Evolutionary conservation across 1,139 yeast genomes (phyloP).

Genomic region (Hyphopichia buzzinii): DNA sequence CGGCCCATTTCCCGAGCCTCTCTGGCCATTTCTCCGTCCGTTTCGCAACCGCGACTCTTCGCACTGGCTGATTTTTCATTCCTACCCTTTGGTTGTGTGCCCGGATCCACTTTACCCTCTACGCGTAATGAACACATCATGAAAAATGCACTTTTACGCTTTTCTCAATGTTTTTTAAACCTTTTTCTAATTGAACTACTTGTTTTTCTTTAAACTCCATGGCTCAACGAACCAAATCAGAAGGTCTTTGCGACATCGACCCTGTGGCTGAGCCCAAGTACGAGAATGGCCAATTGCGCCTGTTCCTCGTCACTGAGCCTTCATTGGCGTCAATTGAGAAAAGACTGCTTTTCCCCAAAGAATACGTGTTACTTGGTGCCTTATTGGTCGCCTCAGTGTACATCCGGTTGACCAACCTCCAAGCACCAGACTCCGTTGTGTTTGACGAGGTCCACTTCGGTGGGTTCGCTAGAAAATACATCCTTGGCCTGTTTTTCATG

Average conservation of each 20-base stretch:
- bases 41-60: too few species aligned
- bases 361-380: slow-evolving; percentile 35
- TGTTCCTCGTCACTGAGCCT: slow-evolving; percentile 29
- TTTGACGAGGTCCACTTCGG: slow-evolving; percentile 55
- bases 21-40: too few species aligned
- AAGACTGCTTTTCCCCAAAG: slow-evolving; percentile 23
- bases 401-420: slow-evolving; percentile 38
- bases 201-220: slow-evolving; percentile 1
- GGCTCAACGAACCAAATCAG: slow-evolving; percentile 7
- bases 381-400: slow-evolving; percentile 53
- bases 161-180: too few species aligned
- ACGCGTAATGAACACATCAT: slow-evolving; percentile 5
- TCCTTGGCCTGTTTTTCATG: slow-evolving; percentile 73
- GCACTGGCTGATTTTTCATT: too few species aligned
- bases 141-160: slow-evolving; percentile 1
- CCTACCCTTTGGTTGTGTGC: too few species aligned
- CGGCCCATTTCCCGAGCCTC: too few species aligned
- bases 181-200: too few species aligned
- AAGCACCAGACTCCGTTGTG: slow-evolving; percentile 33
- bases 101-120: too few species aligned
- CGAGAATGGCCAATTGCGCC: slow-evolving; percentile 24
- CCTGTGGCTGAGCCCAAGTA: slow-evolving; percentile 27
- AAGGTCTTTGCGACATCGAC: slow-evolving; percentile 18
- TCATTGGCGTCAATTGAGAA: slow-evolving; percentile 16
- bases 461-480: slow-evolving; percentile 74